Evolutionary conservation across 306 rosid genomes (phyloP), one percentile per base, ranked within the genome.

Genomic region (Hippophae tibetana): DNA sequence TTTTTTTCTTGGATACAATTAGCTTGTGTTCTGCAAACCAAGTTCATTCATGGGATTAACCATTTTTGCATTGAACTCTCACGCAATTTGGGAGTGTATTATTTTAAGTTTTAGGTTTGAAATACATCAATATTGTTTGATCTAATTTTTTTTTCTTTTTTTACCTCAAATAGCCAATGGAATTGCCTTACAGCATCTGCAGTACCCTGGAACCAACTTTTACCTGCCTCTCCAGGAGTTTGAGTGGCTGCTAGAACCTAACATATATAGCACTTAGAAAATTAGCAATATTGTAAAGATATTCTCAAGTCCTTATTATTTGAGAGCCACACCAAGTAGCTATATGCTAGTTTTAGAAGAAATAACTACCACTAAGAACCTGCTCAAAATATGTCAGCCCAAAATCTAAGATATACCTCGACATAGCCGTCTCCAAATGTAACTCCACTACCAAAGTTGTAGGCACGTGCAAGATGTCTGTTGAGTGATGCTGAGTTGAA

Each of bases 161-260:
- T 60, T 72, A 87, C 97, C 97, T 90, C 97, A 69, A 90, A 90
- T 66, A 87, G 95, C 96, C 97, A 90, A 71, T 90, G 96, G 80
- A 90, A 90, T 71, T 90, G 98, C n/a, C 98, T 50, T 54, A 87
- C 96, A n/a, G 98, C 98, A 66, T 90, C 98, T 61, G 98, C 98
- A 43, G 96, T 87, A 56, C 96, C 98, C 70, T 72, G 98, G 76
- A 90, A 90, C 98, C 98, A 90, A 56, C 5, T 83, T 73, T 87
- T 69, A 59, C 97, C 96, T 25, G 74, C 79, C 77, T 61, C 94
- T 43, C 97, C 97, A 31, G 94, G 95, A 51, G 98, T 87, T 83
- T 90, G 98, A 65, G 96, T 90, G 65, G 98, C 98, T 43, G 98
- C 98, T 68, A 90, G 89, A 74, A 85, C 98, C 98, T 87, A 79